A percentile compares a stretch with the other conserved stretches of the same genome.
Evolutionary conservation across 306 rosid species (phyloP).

Genomic region (Lathyrus aphaca): DNA sequence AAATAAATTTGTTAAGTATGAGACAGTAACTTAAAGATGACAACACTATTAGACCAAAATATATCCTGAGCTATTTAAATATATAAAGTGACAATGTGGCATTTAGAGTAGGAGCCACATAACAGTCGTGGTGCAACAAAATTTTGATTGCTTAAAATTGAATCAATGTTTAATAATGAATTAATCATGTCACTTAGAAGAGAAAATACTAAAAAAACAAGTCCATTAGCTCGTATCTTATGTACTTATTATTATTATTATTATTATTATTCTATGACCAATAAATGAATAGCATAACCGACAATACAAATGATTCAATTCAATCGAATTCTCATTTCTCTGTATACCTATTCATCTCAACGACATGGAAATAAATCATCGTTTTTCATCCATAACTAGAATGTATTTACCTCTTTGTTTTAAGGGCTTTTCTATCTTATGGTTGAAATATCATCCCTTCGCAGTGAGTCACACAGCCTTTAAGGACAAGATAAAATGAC

Average conservation of each 20-base stretch:
- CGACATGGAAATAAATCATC: not conserved
- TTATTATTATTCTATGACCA: not conserved
- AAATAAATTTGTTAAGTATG: too few species aligned
- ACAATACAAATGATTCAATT: conserved; percentile 33
- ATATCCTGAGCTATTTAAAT: not conserved
- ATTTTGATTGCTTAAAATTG: not conserved
- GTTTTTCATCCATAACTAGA: not conserved
- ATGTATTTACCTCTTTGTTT: not conserved
- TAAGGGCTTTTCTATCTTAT: too few species aligned
- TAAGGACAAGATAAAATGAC: too few species aligned
- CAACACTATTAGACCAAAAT: not conserved
- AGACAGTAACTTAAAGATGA: too few species aligned
- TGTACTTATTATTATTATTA: not conserved
- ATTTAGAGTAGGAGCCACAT: not conserved
- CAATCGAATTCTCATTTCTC: not conserved
- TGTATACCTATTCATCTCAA: conserved; percentile 13
- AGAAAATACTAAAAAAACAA: not conserved
- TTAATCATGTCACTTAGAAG: not conserved
- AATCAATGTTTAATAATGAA: not conserved
- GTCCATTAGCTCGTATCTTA: not conserved
- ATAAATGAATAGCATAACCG: conserved; percentile 35
- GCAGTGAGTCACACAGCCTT: too few species aligned
- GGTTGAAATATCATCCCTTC: too few species aligned
- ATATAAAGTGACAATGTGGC: not conserved
- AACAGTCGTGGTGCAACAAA: not conserved